Base-by-base conservation (phyloP, 2,329 filamentous ascomycete genomes). In the Fusarium succisae region DNA sequence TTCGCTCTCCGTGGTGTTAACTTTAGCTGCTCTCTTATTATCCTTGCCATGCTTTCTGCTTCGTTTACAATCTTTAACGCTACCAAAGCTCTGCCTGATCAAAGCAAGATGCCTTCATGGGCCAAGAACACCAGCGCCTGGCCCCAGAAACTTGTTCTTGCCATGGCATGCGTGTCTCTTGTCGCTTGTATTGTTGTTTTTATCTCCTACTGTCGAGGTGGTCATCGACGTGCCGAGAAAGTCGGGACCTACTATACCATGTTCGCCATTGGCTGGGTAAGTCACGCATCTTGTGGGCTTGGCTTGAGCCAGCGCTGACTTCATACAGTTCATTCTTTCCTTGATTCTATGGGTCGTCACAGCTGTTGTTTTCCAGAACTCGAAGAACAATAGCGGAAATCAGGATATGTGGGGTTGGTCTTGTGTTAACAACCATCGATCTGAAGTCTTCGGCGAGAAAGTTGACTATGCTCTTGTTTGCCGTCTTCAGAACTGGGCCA, bases 391-490 rank as follows among this genome's bases (percentile, higher is more conserved):
- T 80, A 79, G 80, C 80, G 85, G 90, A 74, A 93, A 93, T 79
- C 91, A 98, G 83, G 96, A 99, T 83, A 90, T 99, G 83, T 99
- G 96, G 96, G 95, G 96, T 68, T 99, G 96, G 96, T 91, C 94
- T n/a, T 99, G 96, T 83, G 92, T 95, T 65, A 89, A 97, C 79
- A 98, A 98, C 82, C 91, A 92, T 74, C 91, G 96, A 70, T 86
- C 91, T 63, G 84, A 94, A 57, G 85, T 98, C 60, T 98, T 96
- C 82, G 81, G 90, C 70, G 87, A 95, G 64, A 91, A 96, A 78
- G 90, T 99, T 77, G 88, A 96, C 84, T 99, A 98, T 84, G 91
- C 91, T 32, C 92, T 99, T 57, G 89, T 98, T 76, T 99, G 96
- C 86, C 93, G 96, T 78, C 90, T 99, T 79, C 85, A 98, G 69